A percentile compares a stretch with the other conserved stretches of the same genome.
Evolutionary conservation across 257 asterid genomes (phyloP).

Genomic region (Nicotiana knightiana): DNA sequence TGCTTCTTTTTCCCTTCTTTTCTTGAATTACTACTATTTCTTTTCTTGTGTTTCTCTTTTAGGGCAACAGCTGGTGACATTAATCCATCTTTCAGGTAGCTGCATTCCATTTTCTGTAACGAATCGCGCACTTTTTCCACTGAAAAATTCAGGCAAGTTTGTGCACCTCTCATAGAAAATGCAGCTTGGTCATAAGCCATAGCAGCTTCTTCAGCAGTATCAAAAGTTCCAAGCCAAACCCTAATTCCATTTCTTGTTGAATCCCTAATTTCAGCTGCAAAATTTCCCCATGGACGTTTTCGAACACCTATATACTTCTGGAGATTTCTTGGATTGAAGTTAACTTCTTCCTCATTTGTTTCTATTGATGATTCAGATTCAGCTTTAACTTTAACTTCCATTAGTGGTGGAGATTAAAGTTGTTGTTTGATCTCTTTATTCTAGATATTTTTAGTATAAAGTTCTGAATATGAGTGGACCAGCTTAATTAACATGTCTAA

Average conservation of each 20-base stretch:
- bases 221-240: slow-evolving; percentile 20
- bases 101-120: not conserved
- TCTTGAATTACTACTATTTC: not conserved
- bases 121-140: slow-evolving; percentile 2
- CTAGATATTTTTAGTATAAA: not conserved
- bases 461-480: not conserved
- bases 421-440: not conserved
- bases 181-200: slow-evolving; percentile 20
- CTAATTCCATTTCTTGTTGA: not conserved
- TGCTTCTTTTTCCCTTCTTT: not conserved
- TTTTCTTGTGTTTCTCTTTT: slow-evolving; percentile 17
- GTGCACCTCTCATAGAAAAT: slow-evolving; percentile 8
- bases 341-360: not conserved
- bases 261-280: slow-evolving; percentile 21
- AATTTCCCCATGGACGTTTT: slow-evolving; percentile 21
- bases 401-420: not conserved
- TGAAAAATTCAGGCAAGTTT: slow-evolving; percentile 4
- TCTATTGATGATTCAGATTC: not conserved
- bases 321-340: not conserved
- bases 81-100: not conserved
- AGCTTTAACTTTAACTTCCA: not conserved
- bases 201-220: slow-evolving; percentile 14
- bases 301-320: slow-evolving; percentile 10
- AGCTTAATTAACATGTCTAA: not conserved
- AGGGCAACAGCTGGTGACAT: not conserved